Evolutionary conservation across 495 filamentous ascomycete genomes (phyloP).

Genomic region (Lophiostoma macrostomum): DNA sequence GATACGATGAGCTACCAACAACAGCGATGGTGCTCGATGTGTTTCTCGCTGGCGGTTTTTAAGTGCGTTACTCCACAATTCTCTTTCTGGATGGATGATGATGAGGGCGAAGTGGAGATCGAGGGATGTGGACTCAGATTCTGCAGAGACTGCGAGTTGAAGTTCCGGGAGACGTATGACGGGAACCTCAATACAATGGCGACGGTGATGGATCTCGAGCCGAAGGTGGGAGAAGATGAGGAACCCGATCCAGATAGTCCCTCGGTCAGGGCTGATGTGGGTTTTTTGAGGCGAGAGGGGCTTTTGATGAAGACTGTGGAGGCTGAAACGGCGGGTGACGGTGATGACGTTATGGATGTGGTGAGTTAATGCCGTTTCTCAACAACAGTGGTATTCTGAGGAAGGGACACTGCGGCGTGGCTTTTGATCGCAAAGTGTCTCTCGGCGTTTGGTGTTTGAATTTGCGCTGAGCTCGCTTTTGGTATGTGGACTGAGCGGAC

Average conservation of each 20-base stretch:
- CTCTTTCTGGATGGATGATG: neutral
- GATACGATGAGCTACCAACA: neutral
- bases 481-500: no score
- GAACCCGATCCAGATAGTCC: neutral
- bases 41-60: conserved; percentile 16
- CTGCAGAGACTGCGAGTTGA: conserved; percentile 8
- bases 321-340: neutral
- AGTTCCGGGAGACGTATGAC: conserved; percentile 3
- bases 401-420: no score
- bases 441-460: no score
- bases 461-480: no score
- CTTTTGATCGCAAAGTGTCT: no score
- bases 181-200: neutral
- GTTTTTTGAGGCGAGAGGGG: conserved; percentile 15
- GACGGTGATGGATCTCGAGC: conserved; percentile 4
- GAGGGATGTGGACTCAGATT: conserved; percentile 20
- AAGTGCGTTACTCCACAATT: conserved; percentile 15
- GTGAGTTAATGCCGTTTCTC: neutral
- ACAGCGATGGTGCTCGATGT: conserved; percentile 18
- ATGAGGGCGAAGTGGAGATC: neutral
- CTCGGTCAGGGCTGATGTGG: conserved; percentile 19
- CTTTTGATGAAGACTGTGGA: conserved; percentile 14
- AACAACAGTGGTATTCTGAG: no score
- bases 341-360: neutral
- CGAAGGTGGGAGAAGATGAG: conserved; percentile 6